Percentiles rank a stretch among this genome's conserved stretches.
Evolutionary conservation across 2,329 filamentous ascomycete species (phyloP).

Genomic region (Myriangium duriaei): DNA sequence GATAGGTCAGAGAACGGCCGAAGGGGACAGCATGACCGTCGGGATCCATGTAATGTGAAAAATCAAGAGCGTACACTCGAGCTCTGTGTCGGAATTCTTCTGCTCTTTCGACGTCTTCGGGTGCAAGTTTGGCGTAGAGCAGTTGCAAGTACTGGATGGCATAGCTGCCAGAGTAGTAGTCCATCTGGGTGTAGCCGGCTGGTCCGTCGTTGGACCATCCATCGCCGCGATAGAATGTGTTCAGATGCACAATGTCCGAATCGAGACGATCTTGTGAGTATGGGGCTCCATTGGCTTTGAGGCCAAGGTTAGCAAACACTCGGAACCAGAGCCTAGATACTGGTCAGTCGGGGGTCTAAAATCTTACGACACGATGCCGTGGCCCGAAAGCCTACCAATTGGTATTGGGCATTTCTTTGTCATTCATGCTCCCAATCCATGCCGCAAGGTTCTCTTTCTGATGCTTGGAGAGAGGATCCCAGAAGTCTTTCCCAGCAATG

Average conservation of each 20-base stretch:
- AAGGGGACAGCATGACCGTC: slow-evolving; percentile 63
- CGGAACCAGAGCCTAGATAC: slow-evolving; percentile 68
- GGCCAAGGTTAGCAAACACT: slow-evolving; percentile 67
- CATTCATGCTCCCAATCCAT: slow-evolving; percentile 68
- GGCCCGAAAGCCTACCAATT: slow-evolving; percentile 50
- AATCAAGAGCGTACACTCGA: slow-evolving; percentile 53
- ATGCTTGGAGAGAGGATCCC: slow-evolving; percentile 50
- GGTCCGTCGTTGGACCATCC: slow-evolving; percentile 74
- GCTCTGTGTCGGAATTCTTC: slow-evolving; percentile 59
- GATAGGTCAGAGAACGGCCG: slow-evolving; percentile 64
- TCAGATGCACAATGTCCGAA: slow-evolving; percentile 62
- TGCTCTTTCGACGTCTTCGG: slow-evolving; percentile 52
- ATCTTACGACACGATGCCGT: neutral
- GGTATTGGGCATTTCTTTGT: slow-evolving; percentile 56
- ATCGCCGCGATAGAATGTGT: slow-evolving; percentile 70
- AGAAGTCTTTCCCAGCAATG: slow-evolving; percentile 51
- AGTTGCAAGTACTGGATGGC: slow-evolving; percentile 72
- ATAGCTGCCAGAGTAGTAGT: slow-evolving; percentile 74
- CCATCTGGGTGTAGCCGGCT: slow-evolving; percentile 68
- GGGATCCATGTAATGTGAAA: slow-evolving; percentile 64
- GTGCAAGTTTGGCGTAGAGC: slow-evolving; percentile 60
- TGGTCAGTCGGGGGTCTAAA: slow-evolving; percentile 3
- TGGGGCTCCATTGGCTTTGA: slow-evolving; percentile 60
- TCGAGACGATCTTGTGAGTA: slow-evolving; percentile 59
- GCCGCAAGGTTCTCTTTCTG: slow-evolving; percentile 54